Conservation (phyloP, 768 basidiomycete species). For the Psilocybe sp. region DNA sequence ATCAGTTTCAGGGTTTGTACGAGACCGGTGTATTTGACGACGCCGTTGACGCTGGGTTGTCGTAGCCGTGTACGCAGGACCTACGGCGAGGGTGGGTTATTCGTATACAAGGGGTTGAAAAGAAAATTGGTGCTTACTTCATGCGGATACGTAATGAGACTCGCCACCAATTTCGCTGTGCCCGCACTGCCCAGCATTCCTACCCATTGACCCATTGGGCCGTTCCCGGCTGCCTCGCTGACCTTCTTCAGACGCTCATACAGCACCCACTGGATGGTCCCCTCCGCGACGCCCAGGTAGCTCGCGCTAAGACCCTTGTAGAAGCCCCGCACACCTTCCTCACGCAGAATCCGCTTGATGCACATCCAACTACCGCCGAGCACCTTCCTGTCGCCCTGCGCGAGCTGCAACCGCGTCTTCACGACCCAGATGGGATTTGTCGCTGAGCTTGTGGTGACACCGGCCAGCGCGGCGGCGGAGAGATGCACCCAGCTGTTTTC, state of each 20-base stretch:
- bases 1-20: constrained; percentile 82
- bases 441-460: constrained; percentile 80
- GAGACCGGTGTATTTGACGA: constrained; percentile 83
- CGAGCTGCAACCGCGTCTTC: constrained; percentile 91
- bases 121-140: constrained; percentile 57
- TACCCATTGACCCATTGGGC: constrained; percentile 63
- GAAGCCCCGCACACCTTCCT: constrained; percentile 84
- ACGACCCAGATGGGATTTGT: constrained; percentile 99
- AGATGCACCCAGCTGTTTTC: constrained; percentile 90
- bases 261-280: constrained; percentile 95
- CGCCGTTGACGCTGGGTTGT: constrained; percentile 79
- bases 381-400: constrained; percentile 21
- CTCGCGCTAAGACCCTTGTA: constrained; percentile 96
- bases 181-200: constrained; percentile 90
- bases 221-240: constrained; percentile 50
- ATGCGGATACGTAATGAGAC: constrained; percentile 95
- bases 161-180: constrained; percentile 90
- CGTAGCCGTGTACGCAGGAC: constrained; percentile 90
- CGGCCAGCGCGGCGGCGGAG: constrained; percentile 79
- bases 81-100: constrained; percentile 32
- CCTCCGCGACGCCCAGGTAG: constrained; percentile 93
- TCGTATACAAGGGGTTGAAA: not conserved
- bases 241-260: constrained; percentile 90
- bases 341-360: constrained; percentile 70
- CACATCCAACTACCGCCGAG: constrained; percentile 56